A percentile compares a stretch with the other conserved stretches of the same genome.
phyloP scores from a whole-genome alignment of 352 stramenopile genomes.

The Phytopythium litorale region DNA sequence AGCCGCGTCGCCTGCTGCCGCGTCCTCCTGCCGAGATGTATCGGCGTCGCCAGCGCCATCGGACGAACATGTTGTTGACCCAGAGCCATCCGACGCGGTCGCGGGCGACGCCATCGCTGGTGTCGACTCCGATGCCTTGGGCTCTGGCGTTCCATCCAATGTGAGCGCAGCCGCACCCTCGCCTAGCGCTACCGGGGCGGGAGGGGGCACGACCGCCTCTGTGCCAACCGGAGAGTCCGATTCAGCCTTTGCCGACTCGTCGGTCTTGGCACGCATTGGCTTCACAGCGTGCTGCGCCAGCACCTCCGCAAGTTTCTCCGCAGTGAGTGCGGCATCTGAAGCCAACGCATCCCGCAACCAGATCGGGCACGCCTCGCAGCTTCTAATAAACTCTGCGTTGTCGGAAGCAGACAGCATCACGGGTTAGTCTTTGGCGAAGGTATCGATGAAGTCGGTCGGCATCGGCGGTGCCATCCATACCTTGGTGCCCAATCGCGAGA shows the following conservation, averaged over 20 bases:
- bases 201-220: background rate
- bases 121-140: background rate
- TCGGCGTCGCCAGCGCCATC: background rate
- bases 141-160: background rate
- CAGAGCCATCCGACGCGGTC: background rate
- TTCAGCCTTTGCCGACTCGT: background rate
- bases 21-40: background rate
- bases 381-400: conserved; percentile 1
- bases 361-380: background rate
- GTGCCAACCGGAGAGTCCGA: background rate
- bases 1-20: background rate
- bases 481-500: conserved; percentile 38
- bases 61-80: background rate
- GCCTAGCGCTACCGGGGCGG: background rate
- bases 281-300: background rate
- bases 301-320: background rate
- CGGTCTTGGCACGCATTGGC: background rate
- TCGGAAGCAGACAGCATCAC: background rate
- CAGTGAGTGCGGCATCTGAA: background rate
- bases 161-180: background rate
- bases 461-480: background rate
- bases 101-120: background rate
- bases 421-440: background rate
- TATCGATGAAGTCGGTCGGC: background rate
- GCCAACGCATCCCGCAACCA: background rate